These are phyloP conservation scores for Emydomyces testavorans DNA, from an alignment of 2,329 filamentous ascomycete genomes.

Conservation along the genomic window DNA sequence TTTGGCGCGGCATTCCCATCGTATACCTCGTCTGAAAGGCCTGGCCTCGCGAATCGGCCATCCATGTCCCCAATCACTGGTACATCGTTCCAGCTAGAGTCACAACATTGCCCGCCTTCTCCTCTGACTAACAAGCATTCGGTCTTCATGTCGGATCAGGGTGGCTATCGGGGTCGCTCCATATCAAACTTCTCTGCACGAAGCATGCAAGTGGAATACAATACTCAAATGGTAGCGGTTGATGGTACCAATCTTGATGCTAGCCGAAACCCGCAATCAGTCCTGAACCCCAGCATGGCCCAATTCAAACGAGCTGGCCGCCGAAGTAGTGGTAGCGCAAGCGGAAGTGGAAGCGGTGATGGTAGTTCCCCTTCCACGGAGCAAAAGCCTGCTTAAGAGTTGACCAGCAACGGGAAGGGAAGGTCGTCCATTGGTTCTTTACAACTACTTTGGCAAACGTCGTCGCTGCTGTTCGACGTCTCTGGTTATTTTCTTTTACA, in stretches of 20 bases:
- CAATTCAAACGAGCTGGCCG: constrained; percentile 35
- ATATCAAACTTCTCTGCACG: constrained; percentile 33
- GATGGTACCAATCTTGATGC: constrained; percentile 27
- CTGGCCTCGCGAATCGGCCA: constrained; percentile 24
- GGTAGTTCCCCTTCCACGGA: constrained; percentile 32
- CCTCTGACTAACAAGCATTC: constrained; percentile 25
- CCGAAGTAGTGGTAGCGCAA: constrained; percentile 37
- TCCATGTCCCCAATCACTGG: constrained; percentile 27
- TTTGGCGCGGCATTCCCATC: constrained; percentile 29
- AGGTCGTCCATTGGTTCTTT: background rate
- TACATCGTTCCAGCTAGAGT: constrained; percentile 25
- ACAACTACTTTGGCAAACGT: background rate
- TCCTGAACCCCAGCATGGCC: constrained; percentile 23
- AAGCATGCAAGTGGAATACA: constrained; percentile 29
- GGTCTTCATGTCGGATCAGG: constrained; percentile 25
- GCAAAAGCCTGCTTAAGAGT: constrained; percentile 24
- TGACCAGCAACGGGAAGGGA: background rate
- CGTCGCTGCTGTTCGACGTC: background rate
- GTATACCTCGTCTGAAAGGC: constrained; percentile 22
- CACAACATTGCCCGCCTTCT: constrained; percentile 22
- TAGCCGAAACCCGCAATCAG: constrained; percentile 23
- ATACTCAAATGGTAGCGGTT: constrained; percentile 24
- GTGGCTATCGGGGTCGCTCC: constrained; percentile 30
- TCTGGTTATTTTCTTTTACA: background rate
- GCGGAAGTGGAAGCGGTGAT: constrained; percentile 31